Conservation (phyloP, 208 protist genomes). For the Entamoeba histolytica region DNA sequence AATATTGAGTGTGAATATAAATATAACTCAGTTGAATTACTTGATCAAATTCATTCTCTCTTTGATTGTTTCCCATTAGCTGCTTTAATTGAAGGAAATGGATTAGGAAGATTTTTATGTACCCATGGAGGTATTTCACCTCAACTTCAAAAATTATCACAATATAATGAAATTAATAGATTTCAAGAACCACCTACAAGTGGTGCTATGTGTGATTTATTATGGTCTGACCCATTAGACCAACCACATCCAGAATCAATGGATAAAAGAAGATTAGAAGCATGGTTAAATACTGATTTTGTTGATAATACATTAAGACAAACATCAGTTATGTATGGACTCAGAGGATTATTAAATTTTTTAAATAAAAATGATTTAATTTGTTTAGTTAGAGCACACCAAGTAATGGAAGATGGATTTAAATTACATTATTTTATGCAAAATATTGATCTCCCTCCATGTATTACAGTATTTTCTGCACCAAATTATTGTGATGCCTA, state of each 20-base stretch:
- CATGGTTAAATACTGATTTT: neutral
- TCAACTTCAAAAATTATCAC: conserved; percentile 57
- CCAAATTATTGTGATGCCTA: conserved; percentile 2
- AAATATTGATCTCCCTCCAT: neutral
- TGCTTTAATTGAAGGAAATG: conserved; percentile 28
- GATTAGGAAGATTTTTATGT: conserved; percentile 49
- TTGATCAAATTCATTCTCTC: conserved; percentile 46
- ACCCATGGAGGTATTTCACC: conserved; percentile 71
- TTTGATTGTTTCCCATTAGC: conserved; percentile 53
- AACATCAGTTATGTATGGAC: neutral
- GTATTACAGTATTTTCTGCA: neutral
- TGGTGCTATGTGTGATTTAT: conserved; percentile 14
- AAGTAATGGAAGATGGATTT: neutral
- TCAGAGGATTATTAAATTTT: neutral
- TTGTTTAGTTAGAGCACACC: neutral
- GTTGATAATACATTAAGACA: neutral
- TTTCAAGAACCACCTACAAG: neutral
- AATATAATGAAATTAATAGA: conserved; percentile 30
- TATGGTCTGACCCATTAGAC: conserved; percentile 16
- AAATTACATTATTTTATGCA: conserved; percentile 25
- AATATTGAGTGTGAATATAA: conserved; percentile 65
- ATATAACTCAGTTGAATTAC: conserved; percentile 53
- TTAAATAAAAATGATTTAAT: neutral
- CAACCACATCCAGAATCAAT: neutral
- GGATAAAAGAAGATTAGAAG: neutral